Evolutionary conservation across 192 early-diverging fungal species (phyloP).

Genomic region (Dispira simplex): DNA sequence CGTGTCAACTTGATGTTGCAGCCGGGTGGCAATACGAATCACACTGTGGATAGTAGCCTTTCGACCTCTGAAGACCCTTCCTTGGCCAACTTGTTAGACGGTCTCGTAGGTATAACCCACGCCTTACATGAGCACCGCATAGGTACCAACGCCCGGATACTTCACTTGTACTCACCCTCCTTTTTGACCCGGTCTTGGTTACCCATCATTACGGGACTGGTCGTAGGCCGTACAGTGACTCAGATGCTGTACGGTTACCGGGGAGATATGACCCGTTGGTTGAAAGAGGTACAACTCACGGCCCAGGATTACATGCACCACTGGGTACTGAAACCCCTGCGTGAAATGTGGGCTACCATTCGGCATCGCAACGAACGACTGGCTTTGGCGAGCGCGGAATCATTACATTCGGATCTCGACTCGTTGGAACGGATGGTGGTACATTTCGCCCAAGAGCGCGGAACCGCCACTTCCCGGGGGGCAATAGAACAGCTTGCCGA

Average conservation of each 20-base stretch:
- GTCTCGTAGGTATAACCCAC: not conserved
- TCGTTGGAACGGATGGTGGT: conserved; percentile 84
- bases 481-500: conserved; percentile 22
- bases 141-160: not conserved
- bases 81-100: not conserved
- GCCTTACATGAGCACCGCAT: not conserved
- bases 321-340: conserved; percentile 65
- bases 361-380: conserved; percentile 59
- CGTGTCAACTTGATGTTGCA: conserved; percentile 8
- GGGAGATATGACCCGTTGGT: conserved; percentile 31
- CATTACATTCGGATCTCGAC: conserved; percentile 60
- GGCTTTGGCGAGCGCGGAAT: conserved; percentile 57
- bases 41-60: not conserved
- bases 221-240: conserved; percentile 28
- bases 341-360: conserved; percentile 61
- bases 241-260: conserved; percentile 29
- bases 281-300: conserved; percentile 35
- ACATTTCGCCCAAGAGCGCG: conserved; percentile 46
- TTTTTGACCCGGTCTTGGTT: conserved; percentile 52
- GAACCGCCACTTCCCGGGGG: not conserved
- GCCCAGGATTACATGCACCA: conserved; percentile 45
- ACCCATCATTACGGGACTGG: conserved; percentile 25
- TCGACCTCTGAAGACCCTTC: conserved; percentile 1
- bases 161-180: conserved; percentile 11
- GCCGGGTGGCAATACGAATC: not conserved